These are phyloP conservation scores for Backusella circina DNA, from an alignment of 192 early-diverging fungal genomes.

Conservation along the genomic window DNA sequence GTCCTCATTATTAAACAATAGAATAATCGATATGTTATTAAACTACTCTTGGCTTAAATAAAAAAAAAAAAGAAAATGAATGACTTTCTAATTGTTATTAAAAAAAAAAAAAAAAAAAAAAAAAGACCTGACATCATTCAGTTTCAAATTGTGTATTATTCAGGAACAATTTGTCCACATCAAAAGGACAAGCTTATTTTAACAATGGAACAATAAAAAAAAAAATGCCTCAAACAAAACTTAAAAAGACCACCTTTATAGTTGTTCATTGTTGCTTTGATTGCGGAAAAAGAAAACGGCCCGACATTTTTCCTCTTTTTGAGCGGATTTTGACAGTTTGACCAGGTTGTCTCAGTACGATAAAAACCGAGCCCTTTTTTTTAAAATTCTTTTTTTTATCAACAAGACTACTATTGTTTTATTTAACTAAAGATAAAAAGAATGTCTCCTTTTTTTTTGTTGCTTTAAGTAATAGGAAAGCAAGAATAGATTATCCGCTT, in stretches of 20 bases:
- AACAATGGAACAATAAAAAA: too few relatives aligned
- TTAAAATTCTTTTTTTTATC: too few relatives aligned
- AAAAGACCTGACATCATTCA: neutral
- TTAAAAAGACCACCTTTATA: neutral
- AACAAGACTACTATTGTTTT: neutral
- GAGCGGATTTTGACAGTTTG: too few relatives aligned
- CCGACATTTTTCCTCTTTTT: neutral
- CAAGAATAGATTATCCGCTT: neutral
- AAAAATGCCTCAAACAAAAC: too few relatives aligned
- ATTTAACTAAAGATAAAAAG: neutral
- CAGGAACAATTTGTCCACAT: neutral
- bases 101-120: neutral
- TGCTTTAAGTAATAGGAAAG: neutral
- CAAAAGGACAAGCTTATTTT: too few relatives aligned
- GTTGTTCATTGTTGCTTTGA: neutral
- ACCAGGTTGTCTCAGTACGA: too few relatives aligned
- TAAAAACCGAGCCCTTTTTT: too few relatives aligned
- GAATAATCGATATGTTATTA: too few relatives aligned
- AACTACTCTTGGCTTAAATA: too few relatives aligned
- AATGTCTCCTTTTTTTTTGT: neutral
- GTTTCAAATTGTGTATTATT: neutral
- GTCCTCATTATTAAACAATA: too few relatives aligned
- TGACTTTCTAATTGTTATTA: too few relatives aligned
- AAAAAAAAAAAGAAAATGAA: too few relatives aligned
- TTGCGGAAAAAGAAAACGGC: neutral